Base-by-base conservation (phyloP, 257 asterid species). In the Capsicum chinense region DNA sequence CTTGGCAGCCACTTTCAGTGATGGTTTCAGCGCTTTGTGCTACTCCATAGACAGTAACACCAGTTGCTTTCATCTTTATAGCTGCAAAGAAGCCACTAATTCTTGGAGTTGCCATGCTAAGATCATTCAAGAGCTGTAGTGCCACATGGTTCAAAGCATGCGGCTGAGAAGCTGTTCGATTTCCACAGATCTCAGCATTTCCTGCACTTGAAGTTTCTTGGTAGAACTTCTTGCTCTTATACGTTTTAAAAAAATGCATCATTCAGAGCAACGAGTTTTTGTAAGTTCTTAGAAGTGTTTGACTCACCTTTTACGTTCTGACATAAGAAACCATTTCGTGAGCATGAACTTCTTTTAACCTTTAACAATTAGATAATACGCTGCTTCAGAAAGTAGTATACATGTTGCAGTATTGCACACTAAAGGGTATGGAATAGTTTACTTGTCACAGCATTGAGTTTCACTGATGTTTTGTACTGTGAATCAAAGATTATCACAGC, bases 21-120 rank as follows among this genome's bases (percentile, higher is more conserved):
- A 92, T 69, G 11, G 97, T 90, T 87, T 92, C 92, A 57, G 92
- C 97, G 79, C 99, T 93, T 83, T 95, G 99, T 26, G 98, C 98
- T 59, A 91, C 85, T 3, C 88, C 97, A 10, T 92, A 92, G 35
- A 91, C 48, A 3, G 90, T 85, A 33, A 64, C 88, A 60, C 69
- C 54, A 17, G 83, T 56, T 15, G 68, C 78, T 85, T 52, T 83
- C 21, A 89, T 89, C 83, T 15, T 93, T 1, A 84, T 63, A 5
- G 98, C 97, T n/a, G 97, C 95, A 13, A 83, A 95, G 83, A 87
- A 95, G 62, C 89, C 92, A 7, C 81, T 86, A 26, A 89, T 92
- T 62, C 88, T 91, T 1, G 98, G 97, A 0, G 99, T 94, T 79
- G 93, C 97, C 8, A 68, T 48, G 52, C 88, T 85, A 82, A 95